A percentile compares a stretch with the other conserved stretches of the same genome.
These are phyloP conservation scores for Colletotrichum tanaceti DNA, from an alignment of 2,329 filamentous ascomycete genomes.

Conservation along the genomic window DNA sequence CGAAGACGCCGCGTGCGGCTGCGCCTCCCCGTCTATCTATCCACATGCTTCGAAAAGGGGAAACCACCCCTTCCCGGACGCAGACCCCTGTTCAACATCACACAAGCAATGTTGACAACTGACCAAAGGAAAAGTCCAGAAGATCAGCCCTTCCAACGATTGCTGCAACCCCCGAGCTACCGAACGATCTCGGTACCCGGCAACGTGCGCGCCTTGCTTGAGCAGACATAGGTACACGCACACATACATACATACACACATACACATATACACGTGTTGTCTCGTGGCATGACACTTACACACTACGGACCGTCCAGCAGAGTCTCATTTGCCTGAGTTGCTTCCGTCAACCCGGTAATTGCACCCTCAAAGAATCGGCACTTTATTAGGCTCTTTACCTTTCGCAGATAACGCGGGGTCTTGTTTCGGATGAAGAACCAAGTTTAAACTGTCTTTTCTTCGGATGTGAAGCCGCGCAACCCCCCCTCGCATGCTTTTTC, in stretches of 20 bases:
- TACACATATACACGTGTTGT: too few species aligned
- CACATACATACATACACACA: too few species aligned
- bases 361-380: not conserved
- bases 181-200: conserved; percentile 31
- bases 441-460: conserved; percentile 9
- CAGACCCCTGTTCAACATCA: conserved; percentile 16
- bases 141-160: conserved; percentile 13
- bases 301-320: too few species aligned
- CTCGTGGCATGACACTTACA: conserved; percentile 2
- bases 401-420: conserved; percentile 37
- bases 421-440: conserved; percentile 35
- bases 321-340: not conserved
- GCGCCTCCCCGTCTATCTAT: not conserved
- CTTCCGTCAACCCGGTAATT: conserved; percentile 10
- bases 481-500: not conserved
- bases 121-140: conserved; percentile 7
- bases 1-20: conserved; percentile 7
- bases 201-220: not conserved
- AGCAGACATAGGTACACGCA: not conserved
- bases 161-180: conserved; percentile 26
- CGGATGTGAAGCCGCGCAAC: conserved; percentile 34
- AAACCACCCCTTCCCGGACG: not conserved
- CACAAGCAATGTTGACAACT: not conserved
- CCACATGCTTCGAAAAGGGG: not conserved
- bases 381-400: conserved; percentile 27